These are phyloP conservation scores for Anaeramoeba flamelloides DNA, from an alignment of 78 protist genomes.

Conservation along the genomic window DNA sequence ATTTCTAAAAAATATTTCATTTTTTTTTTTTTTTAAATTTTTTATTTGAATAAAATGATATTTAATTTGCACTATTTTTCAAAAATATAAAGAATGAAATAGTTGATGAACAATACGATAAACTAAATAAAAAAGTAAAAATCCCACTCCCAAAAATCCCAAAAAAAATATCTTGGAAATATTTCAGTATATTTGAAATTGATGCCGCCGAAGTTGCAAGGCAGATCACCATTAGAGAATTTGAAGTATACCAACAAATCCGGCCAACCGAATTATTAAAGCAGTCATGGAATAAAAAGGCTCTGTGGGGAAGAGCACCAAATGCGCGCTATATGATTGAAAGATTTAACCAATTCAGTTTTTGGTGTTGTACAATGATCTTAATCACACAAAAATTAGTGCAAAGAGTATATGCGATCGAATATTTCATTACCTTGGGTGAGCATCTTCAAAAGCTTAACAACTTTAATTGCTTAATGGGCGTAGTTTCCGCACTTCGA, in stretches of 20 bases:
- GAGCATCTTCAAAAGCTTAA: neutral
- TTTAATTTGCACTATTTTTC: too few species aligned
- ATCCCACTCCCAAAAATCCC: neutral
- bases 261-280: neutral
- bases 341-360: neutral
- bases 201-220: neutral
- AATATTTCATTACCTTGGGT: neutral
- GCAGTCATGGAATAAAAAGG: neutral
- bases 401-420: neutral
- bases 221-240: neutral
- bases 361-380: neutral
- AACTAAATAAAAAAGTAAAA: too few species aligned
- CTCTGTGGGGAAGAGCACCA: neutral
- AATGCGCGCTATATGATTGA: neutral
- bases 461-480: neutral
- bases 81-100: too few species aligned
- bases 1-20: too few species aligned
- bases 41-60: too few species aligned
- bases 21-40: too few species aligned
- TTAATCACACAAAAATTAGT: neutral
- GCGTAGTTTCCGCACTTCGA: neutral
- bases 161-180: neutral
- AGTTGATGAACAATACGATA: too few species aligned
- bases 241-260: neutral
- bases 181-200: neutral